phyloP scores from a whole-genome alignment of 2,329 filamentous ascomycete genomes.

The Xylaria sp. region DNA sequence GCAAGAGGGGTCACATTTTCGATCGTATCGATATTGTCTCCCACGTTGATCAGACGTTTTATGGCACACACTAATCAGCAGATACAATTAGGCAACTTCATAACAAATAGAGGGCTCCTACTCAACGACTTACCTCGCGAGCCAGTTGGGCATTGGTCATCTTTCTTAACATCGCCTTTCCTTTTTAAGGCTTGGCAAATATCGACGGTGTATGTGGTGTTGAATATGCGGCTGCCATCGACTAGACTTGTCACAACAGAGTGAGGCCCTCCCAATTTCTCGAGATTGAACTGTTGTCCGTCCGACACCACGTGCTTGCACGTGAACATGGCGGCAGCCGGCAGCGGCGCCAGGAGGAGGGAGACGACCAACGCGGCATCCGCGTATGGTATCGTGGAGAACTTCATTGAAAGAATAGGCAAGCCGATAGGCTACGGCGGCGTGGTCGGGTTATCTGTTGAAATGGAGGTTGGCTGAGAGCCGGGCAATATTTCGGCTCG shows the following conservation, averaged over 20 bases:
- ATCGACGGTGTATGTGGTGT: constrained; percentile 85
- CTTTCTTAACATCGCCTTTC: constrained; percentile 63
- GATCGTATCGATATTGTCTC: constrained; percentile 60
- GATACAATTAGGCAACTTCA: constrained; percentile 12
- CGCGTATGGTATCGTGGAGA: constrained; percentile 49
- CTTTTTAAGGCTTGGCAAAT: constrained; percentile 75
- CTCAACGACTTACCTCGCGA: constrained; percentile 68
- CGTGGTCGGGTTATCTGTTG: not conserved
- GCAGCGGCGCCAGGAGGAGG: constrained; percentile 49
- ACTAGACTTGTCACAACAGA: constrained; percentile 70
- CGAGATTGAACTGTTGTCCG: constrained; percentile 71
- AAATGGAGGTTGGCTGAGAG: not conserved
- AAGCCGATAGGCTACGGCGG: not conserved
- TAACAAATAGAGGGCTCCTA: not conserved
- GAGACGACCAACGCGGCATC: constrained; percentile 53
- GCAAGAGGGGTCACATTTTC: constrained; percentile 76
- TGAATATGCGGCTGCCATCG: constrained; percentile 65
- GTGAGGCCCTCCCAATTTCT: constrained; percentile 72
- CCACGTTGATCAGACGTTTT: constrained; percentile 63
- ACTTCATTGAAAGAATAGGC: constrained; percentile 50
- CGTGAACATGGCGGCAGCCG: constrained; percentile 62
- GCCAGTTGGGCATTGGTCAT: constrained; percentile 73
- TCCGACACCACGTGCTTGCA: constrained; percentile 72
- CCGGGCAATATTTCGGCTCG: not conserved
- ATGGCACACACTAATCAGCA: constrained; percentile 78